phyloP scores from a whole-genome alignment of 768 basidiomycete genomes.

The Termitomyces sp. region DNA sequence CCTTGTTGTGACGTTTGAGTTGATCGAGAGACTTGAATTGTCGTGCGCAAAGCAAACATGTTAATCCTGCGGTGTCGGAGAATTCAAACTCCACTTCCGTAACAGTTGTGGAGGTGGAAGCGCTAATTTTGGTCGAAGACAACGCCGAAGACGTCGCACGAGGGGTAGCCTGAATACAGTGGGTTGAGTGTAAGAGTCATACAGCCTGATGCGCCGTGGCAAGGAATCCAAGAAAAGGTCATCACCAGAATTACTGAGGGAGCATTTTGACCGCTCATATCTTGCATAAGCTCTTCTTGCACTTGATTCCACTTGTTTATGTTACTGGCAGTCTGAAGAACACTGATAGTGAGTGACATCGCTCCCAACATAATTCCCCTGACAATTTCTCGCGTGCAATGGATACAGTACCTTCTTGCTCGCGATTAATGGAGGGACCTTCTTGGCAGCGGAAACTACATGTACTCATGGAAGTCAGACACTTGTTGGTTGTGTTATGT shows the following conservation, averaged over 20 bases:
- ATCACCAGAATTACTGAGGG: slow-evolving; percentile 30
- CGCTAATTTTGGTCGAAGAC: slow-evolving; percentile 11
- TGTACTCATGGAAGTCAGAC: not conserved
- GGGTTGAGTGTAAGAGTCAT: slow-evolving; percentile 25
- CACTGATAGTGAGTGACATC: slow-evolving; percentile 5
- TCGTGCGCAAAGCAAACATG: slow-evolving; percentile 88
- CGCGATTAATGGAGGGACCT: slow-evolving; percentile 77
- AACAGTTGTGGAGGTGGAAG: slow-evolving; percentile 12
- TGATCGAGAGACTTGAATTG: slow-evolving; percentile 89
- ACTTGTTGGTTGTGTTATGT: not conserved
- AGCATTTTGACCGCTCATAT: slow-evolving; percentile 23
- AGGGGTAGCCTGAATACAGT: slow-evolving; percentile 22
- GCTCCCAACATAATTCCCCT: not conserved
- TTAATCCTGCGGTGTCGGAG: slow-evolving; percentile 67
- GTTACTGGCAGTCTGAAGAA: slow-evolving; percentile 72
- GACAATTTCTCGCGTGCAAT: not conserved
- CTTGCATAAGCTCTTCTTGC: slow-evolving; percentile 76
- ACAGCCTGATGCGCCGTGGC: slow-evolving; percentile 16
- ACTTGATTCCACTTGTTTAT: slow-evolving; percentile 98
- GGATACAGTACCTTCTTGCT: slow-evolving; percentile 70
- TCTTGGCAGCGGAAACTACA: slow-evolving; percentile 48
- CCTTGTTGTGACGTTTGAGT: slow-evolving; percentile 85
- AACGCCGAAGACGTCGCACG: slow-evolving; percentile 16
- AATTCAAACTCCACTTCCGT: slow-evolving; percentile 75
- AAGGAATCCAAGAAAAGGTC: slow-evolving; percentile 23